Evolutionary conservation across 805 yeast species (phyloP).

Genomic region (Candida wancherniae): DNA sequence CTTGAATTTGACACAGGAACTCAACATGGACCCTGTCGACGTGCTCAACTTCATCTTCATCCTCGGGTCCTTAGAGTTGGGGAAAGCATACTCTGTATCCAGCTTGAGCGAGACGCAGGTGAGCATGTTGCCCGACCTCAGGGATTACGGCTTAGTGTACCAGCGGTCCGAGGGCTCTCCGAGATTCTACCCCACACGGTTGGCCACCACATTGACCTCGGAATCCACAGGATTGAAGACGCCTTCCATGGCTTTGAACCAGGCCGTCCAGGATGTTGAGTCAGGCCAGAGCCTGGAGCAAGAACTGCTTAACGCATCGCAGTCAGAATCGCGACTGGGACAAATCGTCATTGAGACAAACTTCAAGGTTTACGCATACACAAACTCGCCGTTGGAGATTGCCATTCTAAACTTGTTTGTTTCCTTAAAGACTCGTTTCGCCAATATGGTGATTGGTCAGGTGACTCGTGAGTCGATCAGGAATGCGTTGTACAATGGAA

Average conservation of each 20-base stretch:
- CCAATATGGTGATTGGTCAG: slow-evolving; percentile 91
- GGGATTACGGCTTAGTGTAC: slow-evolving; percentile 88
- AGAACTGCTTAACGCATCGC: slow-evolving; percentile 11
- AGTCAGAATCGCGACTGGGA: slow-evolving; percentile 41
- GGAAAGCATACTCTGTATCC: slow-evolving; percentile 72
- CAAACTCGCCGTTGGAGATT: slow-evolving; percentile 90
- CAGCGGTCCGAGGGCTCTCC: slow-evolving; percentile 48
- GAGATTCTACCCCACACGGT: slow-evolving; percentile 82
- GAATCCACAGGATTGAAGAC: slow-evolving; percentile 69
- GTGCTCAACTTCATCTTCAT: slow-evolving; percentile 90
- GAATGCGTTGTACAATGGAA: slow-evolving; percentile 78
- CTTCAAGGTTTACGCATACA: slow-evolving; percentile 87
- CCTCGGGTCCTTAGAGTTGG: slow-evolving; percentile 88
- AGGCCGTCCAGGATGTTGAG: slow-evolving; percentile 41
- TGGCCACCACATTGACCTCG: slow-evolving; percentile 85
- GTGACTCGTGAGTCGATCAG: slow-evolving; percentile 90
- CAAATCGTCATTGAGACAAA: slow-evolving; percentile 89
- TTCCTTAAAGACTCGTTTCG: slow-evolving; percentile 75
- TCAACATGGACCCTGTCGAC: slow-evolving; percentile 93
- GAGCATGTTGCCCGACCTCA: slow-evolving; percentile 80
- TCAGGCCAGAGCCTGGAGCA: slow-evolving; percentile 12
- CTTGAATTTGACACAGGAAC: slow-evolving; percentile 73
- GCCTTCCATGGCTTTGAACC: slow-evolving; percentile 72
- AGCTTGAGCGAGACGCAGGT: slow-evolving; percentile 75
- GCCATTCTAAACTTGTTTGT: slow-evolving; percentile 88